A percentile compares a stretch with the other conserved stretches of the same genome.
phyloP scores from a whole-genome alignment of 352 stramenopile genomes.

The Phytophthora citricola region DNA sequence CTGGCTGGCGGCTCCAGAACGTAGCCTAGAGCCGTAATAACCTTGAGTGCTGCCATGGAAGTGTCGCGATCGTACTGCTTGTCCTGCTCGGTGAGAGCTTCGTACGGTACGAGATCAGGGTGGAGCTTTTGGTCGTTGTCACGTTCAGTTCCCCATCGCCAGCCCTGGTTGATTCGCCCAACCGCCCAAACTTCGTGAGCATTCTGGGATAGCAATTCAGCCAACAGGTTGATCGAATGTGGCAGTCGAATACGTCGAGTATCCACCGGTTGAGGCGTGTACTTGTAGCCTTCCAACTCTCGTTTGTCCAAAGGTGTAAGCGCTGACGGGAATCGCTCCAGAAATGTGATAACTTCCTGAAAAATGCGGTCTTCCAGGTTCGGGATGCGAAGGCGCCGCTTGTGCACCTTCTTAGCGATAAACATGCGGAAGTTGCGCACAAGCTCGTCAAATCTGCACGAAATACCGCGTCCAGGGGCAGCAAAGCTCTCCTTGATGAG shows the following conservation, averaged over 20 bases:
- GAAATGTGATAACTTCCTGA: conserved; percentile 74
- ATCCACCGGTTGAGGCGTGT: conserved; percentile 70
- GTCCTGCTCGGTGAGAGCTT: conserved; percentile 73
- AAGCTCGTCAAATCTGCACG: conserved; percentile 81
- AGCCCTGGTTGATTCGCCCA: conserved; percentile 73
- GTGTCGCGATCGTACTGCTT: conserved; percentile 88
- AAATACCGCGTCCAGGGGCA: conserved; percentile 69
- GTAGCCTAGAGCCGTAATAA: conserved; percentile 79
- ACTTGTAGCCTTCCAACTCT: conserved; percentile 85
- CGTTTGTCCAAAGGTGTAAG: conserved; percentile 75
- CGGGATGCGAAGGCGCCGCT: conserved; percentile 54
- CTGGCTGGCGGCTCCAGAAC: conserved; percentile 59
- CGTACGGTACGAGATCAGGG: conserved; percentile 75
- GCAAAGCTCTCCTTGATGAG: conserved; percentile 71
- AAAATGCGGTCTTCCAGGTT: conserved; percentile 78
- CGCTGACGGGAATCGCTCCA: conserved; percentile 77
- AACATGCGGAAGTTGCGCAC: conserved; percentile 86
- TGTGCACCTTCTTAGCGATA: conserved; percentile 80
- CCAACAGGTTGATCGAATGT: conserved; percentile 65
- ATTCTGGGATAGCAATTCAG: conserved; percentile 77
- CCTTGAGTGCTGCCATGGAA: conserved; percentile 79
- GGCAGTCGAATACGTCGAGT: conserved; percentile 69
- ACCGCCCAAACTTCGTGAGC: conserved; percentile 84
- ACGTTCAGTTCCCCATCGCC: conserved; percentile 64
- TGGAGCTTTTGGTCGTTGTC: conserved; percentile 79